phyloP scores from a whole-genome alignment of 306 rosid species.

The Sophora flavescens region DNA sequence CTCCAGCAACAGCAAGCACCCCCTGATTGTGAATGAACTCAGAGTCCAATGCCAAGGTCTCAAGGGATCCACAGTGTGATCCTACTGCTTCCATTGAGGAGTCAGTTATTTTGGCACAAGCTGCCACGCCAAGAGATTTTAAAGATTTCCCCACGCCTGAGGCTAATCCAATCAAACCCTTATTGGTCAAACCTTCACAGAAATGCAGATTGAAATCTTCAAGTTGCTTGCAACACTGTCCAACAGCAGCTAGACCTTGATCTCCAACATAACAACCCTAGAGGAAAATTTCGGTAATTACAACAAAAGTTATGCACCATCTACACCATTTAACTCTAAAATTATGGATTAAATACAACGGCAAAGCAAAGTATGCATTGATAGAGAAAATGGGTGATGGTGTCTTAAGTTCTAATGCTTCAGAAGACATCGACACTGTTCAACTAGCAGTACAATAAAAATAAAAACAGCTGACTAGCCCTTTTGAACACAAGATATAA shows the following conservation, averaged over 20 bases:
- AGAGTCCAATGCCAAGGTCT: constrained; percentile 78
- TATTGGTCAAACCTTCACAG: constrained; percentile 91
- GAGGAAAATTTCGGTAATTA: constrained; percentile 39
- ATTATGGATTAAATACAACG: neutral
- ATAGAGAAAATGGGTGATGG: constrained; percentile 14
- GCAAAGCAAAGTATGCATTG: constrained; percentile 29
- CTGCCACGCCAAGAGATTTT: constrained; percentile 88
- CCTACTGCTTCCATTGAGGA: constrained; percentile 85
- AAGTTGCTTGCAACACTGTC: constrained; percentile 80
- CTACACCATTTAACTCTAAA: constrained; percentile 8
- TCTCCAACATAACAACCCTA: constrained; percentile 99
- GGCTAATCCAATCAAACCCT: constrained; percentile 74
- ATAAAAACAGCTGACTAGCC: neutral
- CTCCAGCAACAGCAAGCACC: constrained; percentile 79
- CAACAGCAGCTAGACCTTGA: constrained; percentile 84
- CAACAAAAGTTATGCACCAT: constrained; percentile 16
- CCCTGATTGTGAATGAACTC: constrained; percentile 86
- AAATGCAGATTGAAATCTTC: constrained; percentile 91
- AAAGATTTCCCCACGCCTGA: constrained; percentile 75
- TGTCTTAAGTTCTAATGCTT: constrained; percentile 6
- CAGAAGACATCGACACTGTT: constrained; percentile 11
- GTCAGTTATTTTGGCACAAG: constrained; percentile 87
- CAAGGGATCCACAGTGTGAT: constrained; percentile 72
- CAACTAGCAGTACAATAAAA: neutral
- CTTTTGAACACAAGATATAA: neutral